These are phyloP conservation scores for Sporothrix globosa DNA, from an alignment of 2,329 filamentous ascomycete species.

Conservation along the genomic window DNA sequence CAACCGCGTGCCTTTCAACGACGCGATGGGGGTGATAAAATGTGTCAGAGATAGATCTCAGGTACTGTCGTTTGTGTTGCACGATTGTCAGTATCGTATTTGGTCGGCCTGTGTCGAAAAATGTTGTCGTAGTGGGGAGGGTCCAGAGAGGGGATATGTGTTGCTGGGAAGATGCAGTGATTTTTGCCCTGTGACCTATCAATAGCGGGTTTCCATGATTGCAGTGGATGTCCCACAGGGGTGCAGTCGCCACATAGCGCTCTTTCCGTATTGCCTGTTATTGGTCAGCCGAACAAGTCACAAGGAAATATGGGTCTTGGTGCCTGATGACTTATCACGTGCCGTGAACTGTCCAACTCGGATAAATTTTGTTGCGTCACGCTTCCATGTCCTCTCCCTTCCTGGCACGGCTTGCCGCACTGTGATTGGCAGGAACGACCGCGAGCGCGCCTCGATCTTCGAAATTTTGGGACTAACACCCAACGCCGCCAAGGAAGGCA, in stretches of 20 bases:
- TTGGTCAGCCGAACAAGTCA: constrained; percentile 29
- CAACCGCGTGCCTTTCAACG: neutral
- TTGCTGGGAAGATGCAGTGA: constrained; percentile 28
- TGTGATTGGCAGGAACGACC: constrained; percentile 28
- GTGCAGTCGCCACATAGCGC: constrained; percentile 27
- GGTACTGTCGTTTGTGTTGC: neutral
- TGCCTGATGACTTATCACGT: constrained; percentile 1
- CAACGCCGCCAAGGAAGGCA: neutral
- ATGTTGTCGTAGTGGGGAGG: neutral
- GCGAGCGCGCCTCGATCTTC: constrained; percentile 31
- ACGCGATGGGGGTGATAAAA: constrained; percentile 3
- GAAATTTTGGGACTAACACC: constrained; percentile 31
- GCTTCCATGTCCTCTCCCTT: neutral
- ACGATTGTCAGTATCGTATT: neutral
- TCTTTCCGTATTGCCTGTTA: constrained; percentile 26
- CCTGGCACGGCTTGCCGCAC: neutral
- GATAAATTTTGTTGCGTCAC: constrained; percentile 2
- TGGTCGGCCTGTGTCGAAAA: neutral
- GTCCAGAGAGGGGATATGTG: constrained; percentile 19
- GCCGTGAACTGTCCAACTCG: neutral
- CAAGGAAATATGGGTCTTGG: constrained; percentile 3
- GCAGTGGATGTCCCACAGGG: constrained; percentile 24
- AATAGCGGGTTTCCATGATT: constrained; percentile 24
- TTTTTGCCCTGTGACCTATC: constrained; percentile 9
- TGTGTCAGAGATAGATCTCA: neutral